A percentile compares a stretch with the other conserved stretches of the same genome.
Evolutionary conservation across 2,329 filamentous ascomycete species (phyloP).

Genomic region (Colletotrichum endophyticum): DNA sequence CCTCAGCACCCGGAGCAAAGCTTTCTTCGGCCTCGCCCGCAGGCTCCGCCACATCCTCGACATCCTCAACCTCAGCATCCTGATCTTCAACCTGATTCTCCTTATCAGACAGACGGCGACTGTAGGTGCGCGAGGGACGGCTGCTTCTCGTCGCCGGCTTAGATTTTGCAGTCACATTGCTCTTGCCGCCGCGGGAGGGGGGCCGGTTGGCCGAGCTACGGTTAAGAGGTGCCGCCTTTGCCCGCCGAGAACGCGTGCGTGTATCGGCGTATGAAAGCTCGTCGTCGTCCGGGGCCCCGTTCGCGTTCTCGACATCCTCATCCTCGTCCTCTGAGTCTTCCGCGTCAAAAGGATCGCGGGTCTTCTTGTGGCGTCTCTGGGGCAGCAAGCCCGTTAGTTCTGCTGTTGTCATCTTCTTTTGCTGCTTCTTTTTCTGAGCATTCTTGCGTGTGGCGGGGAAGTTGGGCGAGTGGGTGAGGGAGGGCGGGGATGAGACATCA

Average conservation of each 20-base stretch:
- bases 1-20: conserved; percentile 48
- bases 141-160: conserved; percentile 22
- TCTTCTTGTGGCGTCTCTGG: conserved; percentile 50
- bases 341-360: conserved; percentile 31
- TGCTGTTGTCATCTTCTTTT: conserved; percentile 54
- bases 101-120: conserved; percentile 58
- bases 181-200: conserved; percentile 24
- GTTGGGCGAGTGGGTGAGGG: conserved; percentile 71
- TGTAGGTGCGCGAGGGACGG: conserved; percentile 49
- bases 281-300: conserved; percentile 58
- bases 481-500: conserved; percentile 67
- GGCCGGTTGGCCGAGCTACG: conserved; percentile 28
- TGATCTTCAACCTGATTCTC: conserved; percentile 54
- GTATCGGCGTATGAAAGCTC: conserved; percentile 56
- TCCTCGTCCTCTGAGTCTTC: conserved; percentile 53
- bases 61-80: conserved; percentile 34
- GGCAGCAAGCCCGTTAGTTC: conserved; percentile 60
- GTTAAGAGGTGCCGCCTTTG: conserved; percentile 32
- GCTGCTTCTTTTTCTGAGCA: conserved; percentile 23
- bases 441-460: conserved; percentile 36
- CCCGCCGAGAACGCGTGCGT: conserved; percentile 37
- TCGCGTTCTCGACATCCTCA: conserved; percentile 53
- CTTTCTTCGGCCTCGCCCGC: conserved; percentile 28
- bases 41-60: conserved; percentile 16
- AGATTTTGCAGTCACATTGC: conserved; percentile 19